Percentiles rank a stretch among this genome's conserved stretches.
These are phyloP conservation scores for Annulohypoxylon bovei DNA, from an alignment of 495 filamentous ascomycete species.

Conservation along the genomic window DNA sequence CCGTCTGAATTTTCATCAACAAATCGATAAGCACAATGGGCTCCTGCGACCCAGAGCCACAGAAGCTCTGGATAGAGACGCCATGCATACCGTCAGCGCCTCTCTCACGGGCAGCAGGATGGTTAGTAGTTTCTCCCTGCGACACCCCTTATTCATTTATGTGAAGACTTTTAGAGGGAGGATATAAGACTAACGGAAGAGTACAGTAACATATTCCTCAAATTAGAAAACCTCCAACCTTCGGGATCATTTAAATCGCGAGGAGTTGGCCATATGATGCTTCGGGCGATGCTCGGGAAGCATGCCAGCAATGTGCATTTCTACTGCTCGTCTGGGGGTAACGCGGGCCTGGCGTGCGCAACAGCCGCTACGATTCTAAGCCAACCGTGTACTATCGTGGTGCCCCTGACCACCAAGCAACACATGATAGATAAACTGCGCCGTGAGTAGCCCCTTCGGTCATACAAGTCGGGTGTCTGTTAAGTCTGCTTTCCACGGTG, in stretches of 20 bases:
- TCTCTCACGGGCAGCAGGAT: conserved; percentile 77
- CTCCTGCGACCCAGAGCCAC: conserved; percentile 48
- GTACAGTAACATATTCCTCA: conserved; percentile 80
- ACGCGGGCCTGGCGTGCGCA: conserved; percentile 91
- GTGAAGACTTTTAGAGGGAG: no score
- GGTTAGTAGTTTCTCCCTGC: conserved; percentile 56
- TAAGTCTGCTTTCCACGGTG: no score
- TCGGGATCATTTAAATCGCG: conserved; percentile 96
- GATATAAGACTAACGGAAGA: conserved; percentile 15
- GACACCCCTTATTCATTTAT: neutral
- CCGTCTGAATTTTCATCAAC: neutral
- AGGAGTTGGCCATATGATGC: conserved; percentile 84
- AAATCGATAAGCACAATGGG: conserved; percentile 46
- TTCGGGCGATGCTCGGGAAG: conserved; percentile 57
- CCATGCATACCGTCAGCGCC: conserved; percentile 74
- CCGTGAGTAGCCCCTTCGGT: no score
- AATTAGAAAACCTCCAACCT: conserved; percentile 93
- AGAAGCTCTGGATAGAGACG: conserved; percentile 75
- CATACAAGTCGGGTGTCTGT: no score
- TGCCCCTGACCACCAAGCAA: conserved; percentile 72
- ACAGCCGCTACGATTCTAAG: conserved; percentile 75
- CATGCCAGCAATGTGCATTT: conserved; percentile 68
- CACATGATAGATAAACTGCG: conserved; percentile 80
- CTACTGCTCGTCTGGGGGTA: conserved; percentile 88
- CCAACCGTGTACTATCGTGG: conserved; percentile 82